phyloP scores from a whole-genome alignment of 306 rosid species.

The Clitoria ternatea region DNA sequence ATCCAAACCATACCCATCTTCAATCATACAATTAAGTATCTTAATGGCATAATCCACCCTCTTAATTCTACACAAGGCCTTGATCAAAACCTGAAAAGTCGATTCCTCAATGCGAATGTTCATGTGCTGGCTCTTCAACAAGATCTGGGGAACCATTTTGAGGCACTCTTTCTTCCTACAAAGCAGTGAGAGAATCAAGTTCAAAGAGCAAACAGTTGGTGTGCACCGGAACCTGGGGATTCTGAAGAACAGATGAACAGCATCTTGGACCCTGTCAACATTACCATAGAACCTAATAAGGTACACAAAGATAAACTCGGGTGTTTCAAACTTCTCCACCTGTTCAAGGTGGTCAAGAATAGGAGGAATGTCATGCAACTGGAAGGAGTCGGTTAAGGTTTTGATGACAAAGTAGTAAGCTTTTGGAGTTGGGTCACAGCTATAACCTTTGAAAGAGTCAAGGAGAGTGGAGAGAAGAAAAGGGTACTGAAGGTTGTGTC shows the following conservation, averaged over 20 bases:
- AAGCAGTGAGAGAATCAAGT: conserved; percentile 58
- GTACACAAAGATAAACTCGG: conserved; percentile 45
- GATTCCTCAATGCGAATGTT: conserved; percentile 64
- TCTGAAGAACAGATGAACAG: conserved; percentile 51
- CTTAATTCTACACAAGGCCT: conserved; percentile 52
- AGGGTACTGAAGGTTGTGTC: conserved; percentile 23
- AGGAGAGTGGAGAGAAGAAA: conserved; percentile 58
- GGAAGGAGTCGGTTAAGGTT: conserved; percentile 40
- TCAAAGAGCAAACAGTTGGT: conserved; percentile 59
- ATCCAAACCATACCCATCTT: conserved; percentile 61
- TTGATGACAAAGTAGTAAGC: conserved; percentile 65
- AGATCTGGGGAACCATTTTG: conserved; percentile 54
- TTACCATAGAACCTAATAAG: conserved; percentile 43
- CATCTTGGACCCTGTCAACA: conserved; percentile 41
- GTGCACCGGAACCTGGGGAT: conserved; percentile 73
- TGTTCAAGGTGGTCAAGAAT: conserved; percentile 56
- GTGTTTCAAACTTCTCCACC: conserved; percentile 51
- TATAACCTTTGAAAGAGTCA: conserved; percentile 50
- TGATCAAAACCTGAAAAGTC: conserved; percentile 51
- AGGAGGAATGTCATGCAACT: conserved; percentile 37
- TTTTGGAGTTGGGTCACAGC: conserved; percentile 59
- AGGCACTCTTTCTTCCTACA: conserved; percentile 47
- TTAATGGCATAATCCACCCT: conserved; percentile 59
- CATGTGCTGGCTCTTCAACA: conserved; percentile 57
- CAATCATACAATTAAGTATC: conserved; percentile 49